Base-by-base conservation (phyloP, 345 rosid species). In the Ceriops decandra region DNA sequence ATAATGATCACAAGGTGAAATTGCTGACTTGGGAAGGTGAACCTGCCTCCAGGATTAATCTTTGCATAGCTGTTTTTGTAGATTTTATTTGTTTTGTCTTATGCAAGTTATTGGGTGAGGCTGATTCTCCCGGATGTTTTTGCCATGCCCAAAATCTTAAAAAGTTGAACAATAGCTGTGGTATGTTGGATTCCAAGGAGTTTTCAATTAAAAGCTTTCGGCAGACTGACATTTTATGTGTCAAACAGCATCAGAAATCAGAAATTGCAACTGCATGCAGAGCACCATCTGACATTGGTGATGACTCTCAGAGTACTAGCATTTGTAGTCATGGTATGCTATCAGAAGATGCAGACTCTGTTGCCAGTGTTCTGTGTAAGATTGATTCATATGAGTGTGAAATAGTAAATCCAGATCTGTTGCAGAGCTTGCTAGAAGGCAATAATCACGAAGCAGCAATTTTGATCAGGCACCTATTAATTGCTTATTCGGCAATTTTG, bases 391-490 rank as follows among this genome's bases (percentile, higher is more conserved):
- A 61, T 62, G 71, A 78, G 75, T 67, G 69, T 67, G 72, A 66
- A 31, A 30, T 70, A 66, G 66, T 76, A 64, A 81, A 77, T 70
- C 85, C 42, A 77, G 51, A 75, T 62, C 61, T 84, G 33, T 74
- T 91, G 72, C 82, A 42, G 77, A 71, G 75, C 75, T 76, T 87
- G 73, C 67, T 91, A 24, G 76, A 82, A 77, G 98, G 88, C 42
- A 78, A 79, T 74, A 76, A 80, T 69, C 84, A 77, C 56, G 84
- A 88, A 61, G 82, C 68, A 28, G 93, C 86, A 56, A 74, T 79
- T 74, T 81, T 81, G 51, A 82, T 95, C 76, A 88, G 97, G 80
- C 96, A 86, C 68, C 85, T 90, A 31, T 82, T 86, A 62, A 72
- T 90, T 77, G 84, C 87, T 68, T 85, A 82, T 68, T 84, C 96